These are phyloP conservation scores for Eutrema japonicum DNA, from an alignment of 345 rosid genomes.

Conservation along the genomic window DNA sequence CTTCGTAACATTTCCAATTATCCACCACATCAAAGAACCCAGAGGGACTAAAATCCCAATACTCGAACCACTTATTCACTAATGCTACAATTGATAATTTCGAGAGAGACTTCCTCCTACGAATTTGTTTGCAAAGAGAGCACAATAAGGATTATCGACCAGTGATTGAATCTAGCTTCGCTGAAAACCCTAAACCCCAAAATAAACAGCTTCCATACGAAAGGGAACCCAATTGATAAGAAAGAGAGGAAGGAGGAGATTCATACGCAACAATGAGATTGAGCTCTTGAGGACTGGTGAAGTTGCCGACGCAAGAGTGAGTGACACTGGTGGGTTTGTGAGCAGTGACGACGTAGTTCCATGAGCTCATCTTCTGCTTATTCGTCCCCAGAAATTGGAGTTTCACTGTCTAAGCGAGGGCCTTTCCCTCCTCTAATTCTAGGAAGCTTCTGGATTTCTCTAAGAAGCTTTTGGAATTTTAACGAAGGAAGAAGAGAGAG, in stretches of 20 bases:
- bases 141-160: neutral
- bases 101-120: neutral
- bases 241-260: neutral
- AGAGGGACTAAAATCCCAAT: conserved; percentile 7
- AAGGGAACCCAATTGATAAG: neutral
- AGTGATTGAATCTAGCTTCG: conserved; percentile 1
- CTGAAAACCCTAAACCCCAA: conserved; percentile 37
- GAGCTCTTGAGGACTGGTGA: conserved; percentile 91
- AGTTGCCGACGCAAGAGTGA: conserved; percentile 98
- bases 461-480: conserved; percentile 6
- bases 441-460: conserved; percentile 36
- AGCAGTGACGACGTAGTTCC: conserved; percentile 69
- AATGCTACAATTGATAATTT: neutral
- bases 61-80: neutral
- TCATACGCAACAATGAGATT: conserved; percentile 92
- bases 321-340: conserved; percentile 89
- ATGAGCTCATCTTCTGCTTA: conserved; percentile 46
- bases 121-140: neutral
- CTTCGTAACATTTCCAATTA: neutral
- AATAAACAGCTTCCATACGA: conserved; percentile 16
- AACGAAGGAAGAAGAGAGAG: conserved; percentile 5
- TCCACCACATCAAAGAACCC: conserved; percentile 6
- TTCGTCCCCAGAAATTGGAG: neutral
- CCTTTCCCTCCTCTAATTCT: conserved; percentile 23
- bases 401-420: conserved; percentile 2